Evolutionary conservation across 2,329 filamentous ascomycete genomes (phyloP).

Genomic region (Ophiostoma australiae): DNA sequence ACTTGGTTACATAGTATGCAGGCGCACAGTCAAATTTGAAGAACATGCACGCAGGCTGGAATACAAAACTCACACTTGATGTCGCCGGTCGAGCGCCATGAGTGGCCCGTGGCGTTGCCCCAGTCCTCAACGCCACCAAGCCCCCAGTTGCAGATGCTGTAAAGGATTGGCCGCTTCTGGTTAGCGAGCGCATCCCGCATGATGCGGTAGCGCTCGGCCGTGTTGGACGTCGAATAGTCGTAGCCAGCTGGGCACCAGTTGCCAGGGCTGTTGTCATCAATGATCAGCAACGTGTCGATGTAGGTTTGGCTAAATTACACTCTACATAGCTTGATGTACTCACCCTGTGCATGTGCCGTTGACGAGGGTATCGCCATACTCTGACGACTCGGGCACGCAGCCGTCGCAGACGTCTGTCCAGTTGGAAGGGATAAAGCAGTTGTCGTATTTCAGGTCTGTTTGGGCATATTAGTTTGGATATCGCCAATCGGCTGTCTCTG

Average conservation of each 20-base stretch:
- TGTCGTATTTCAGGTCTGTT: constrained; percentile 53
- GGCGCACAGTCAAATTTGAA: no score
- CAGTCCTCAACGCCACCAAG: constrained; percentile 41
- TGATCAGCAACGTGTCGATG: neutral
- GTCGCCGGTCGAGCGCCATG: constrained; percentile 35
- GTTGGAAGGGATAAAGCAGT: constrained; percentile 38
- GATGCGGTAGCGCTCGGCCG: constrained; percentile 39
- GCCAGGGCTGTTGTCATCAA: neutral
- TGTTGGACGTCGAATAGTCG: constrained; percentile 43
- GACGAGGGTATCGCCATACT: neutral
- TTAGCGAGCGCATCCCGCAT: constrained; percentile 43
- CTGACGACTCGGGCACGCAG: constrained; percentile 20
- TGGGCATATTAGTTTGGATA: neutral
- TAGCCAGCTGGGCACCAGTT: constrained; percentile 38
- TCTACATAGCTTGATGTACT: neutral
- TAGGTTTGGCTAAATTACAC: neutral
- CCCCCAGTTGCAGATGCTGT: constrained; percentile 46
- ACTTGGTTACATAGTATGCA: neutral
- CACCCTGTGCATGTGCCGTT: constrained; percentile 14
- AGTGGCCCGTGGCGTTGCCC: constrained; percentile 42
- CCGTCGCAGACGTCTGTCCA: constrained; percentile 21
- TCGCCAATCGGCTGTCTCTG: neutral
- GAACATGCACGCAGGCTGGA: no score
- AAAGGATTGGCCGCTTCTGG: constrained; percentile 41
- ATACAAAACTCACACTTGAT: constrained; percentile 23